A percentile compares a stretch with the other conserved stretches of the same genome.
phyloP scores from a whole-genome alignment of 1,284 basidiomycete species.

The Tetrapyrgos nigripes region DNA sequence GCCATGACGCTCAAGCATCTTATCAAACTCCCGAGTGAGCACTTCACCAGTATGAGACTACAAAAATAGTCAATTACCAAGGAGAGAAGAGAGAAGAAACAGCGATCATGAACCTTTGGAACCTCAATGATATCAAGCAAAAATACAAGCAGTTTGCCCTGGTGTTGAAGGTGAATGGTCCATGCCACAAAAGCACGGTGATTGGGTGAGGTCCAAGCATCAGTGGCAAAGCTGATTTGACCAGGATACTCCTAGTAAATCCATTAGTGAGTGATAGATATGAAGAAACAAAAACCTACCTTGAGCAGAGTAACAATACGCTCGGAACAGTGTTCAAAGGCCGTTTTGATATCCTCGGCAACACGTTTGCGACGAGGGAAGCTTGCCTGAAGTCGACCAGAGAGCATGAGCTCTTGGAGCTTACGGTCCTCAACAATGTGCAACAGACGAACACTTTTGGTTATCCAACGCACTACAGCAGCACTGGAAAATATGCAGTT shows the following conservation, averaged over 20 bases:
- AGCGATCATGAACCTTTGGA: background rate
- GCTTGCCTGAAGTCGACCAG: conserved; percentile 25
- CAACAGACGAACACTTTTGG: conserved; percentile 22
- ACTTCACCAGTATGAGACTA: conserved; percentile 5
- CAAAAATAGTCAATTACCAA: background rate
- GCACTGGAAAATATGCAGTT: background rate
- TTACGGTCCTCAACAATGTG: conserved; percentile 18
- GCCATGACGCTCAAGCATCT: background rate
- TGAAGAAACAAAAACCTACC: background rate
- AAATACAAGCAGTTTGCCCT: background rate
- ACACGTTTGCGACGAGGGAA: conserved; percentile 31
- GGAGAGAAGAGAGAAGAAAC: background rate
- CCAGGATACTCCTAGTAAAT: background rate
- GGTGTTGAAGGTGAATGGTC: background rate
- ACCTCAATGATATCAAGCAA: conserved; percentile 3
- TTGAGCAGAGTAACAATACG: conserved; percentile 19
- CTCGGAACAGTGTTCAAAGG: conserved; percentile 23
- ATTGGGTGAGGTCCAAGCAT: too few species aligned
- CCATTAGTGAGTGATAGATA: too few species aligned
- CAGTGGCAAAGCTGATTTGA: background rate
- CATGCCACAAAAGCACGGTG: too few species aligned
- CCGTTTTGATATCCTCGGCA: conserved; percentile 27
- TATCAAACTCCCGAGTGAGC: conserved; percentile 1
- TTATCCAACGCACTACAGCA: conserved; percentile 32
- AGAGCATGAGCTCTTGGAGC: conserved; percentile 30